Evolutionary conservation across 163 green algal species (phyloP).

Genomic region (Chlamydomonas reinhardtii): DNA sequence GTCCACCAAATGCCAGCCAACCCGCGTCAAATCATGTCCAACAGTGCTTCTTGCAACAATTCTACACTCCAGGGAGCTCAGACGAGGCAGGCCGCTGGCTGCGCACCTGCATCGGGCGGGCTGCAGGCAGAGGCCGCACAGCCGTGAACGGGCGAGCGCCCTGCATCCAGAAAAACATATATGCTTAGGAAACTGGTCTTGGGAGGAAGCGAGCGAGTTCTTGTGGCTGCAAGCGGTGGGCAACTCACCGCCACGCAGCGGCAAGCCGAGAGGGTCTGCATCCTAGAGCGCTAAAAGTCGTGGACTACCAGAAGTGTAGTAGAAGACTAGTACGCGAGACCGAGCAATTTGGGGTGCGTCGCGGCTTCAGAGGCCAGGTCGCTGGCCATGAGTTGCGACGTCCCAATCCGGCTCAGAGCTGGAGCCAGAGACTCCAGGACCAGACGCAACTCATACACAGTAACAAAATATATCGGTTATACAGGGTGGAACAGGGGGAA

Average conservation of each 20-base stretch:
- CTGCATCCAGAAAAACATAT: not conserved
- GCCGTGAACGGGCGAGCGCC: slow-evolving; percentile 43
- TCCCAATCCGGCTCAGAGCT: too few relatives aligned
- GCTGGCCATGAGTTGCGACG: too few relatives aligned
- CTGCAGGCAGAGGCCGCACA: slow-evolving; percentile 41
- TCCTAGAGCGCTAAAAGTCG: not conserved
- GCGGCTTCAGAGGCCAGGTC: too few relatives aligned
- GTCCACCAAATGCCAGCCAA: not conserved
- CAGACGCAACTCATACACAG: not conserved
- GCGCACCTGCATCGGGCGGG: slow-evolving; percentile 40
- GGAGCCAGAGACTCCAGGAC: not conserved
- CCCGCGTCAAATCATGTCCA: not conserved
- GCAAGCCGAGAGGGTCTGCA: slow-evolving; percentile 38
- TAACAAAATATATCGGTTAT: not conserved
- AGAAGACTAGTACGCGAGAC: too few relatives aligned
- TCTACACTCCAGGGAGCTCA: not conserved
- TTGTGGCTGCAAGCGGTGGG: not conserved
- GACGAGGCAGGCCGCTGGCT: not conserved
- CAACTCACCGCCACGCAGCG: slow-evolving; percentile 22
- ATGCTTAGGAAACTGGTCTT: not conserved
- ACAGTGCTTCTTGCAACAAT: not conserved
- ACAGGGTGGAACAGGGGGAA: not conserved
- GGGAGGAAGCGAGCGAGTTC: not conserved
- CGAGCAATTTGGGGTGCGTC: too few relatives aligned
- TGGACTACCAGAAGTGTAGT: too few relatives aligned